Conservation (phyloP, 371 early-diverging fungal genomes). For the Mucor ambiguus region DNA sequence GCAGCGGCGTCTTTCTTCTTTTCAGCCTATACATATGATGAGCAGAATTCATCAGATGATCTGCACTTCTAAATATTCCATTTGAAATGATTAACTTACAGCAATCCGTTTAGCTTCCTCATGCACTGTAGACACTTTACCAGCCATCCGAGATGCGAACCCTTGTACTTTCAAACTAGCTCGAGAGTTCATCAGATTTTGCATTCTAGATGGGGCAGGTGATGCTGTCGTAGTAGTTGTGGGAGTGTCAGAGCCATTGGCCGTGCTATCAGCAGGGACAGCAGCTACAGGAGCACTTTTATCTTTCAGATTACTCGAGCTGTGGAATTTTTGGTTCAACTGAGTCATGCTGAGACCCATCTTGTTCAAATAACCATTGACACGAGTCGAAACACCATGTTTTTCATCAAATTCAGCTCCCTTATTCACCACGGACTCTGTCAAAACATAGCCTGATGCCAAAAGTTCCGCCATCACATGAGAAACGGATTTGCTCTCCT, state of each 20-base stretch:
- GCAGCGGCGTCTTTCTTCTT: slow-evolving; percentile 2
- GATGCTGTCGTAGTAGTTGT: neutral
- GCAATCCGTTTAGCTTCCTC: slow-evolving; percentile 54
- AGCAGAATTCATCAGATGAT: slow-evolving; percentile 3
- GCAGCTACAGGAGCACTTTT: neutral
- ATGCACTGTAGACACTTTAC: slow-evolving; percentile 52
- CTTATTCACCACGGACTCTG: slow-evolving; percentile 51
- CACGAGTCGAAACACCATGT: slow-evolving; percentile 39
- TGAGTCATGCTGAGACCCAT: slow-evolving; percentile 24
- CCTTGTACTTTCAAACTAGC: slow-evolving; percentile 51
- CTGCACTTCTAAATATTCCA: neutral
- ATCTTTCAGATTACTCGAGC: slow-evolving; percentile 27
- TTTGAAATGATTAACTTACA: slow-evolving; percentile 6
- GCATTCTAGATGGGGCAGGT: slow-evolving; percentile 18
- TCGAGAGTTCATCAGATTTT: slow-evolving; percentile 42
- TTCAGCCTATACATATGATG: neutral
- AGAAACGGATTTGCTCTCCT: slow-evolving; percentile 55
- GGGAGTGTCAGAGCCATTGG: neutral
- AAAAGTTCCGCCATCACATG: slow-evolving; percentile 59
- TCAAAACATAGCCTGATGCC: slow-evolving; percentile 57
- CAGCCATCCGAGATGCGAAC: slow-evolving; percentile 40
- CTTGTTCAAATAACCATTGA: slow-evolving; percentile 34
- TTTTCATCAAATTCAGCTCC: slow-evolving; percentile 58
- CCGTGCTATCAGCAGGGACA: neutral
- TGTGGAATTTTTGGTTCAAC: slow-evolving; percentile 49